These are phyloP conservation scores for Leccinum longicurvipes DNA, from an alignment of 768 basidiomycete genomes.

Conservation along the genomic window DNA sequence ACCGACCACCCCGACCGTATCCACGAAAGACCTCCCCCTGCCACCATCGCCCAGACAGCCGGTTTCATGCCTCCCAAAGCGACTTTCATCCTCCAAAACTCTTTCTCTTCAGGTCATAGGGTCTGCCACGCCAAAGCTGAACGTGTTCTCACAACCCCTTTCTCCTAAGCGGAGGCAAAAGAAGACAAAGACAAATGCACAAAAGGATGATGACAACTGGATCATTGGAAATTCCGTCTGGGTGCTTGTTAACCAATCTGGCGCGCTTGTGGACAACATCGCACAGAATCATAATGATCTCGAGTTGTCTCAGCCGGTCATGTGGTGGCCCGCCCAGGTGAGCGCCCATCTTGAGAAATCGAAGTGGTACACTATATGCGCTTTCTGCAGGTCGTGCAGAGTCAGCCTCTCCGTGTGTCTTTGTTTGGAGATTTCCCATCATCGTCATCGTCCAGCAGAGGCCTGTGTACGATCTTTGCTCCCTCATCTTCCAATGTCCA, in stretches of 20 bases:
- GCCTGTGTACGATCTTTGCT: conserved; percentile 24
- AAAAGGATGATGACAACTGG: conserved; percentile 10
- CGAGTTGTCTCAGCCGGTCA: conserved; percentile 15
- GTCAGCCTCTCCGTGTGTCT: conserved; percentile 27
- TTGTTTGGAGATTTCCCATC: conserved; percentile 32
- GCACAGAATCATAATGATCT: conserved; percentile 25
- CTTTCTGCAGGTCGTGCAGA: conserved; percentile 21
- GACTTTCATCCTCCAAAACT: conserved; percentile 8
- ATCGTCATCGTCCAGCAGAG: conserved; percentile 23
- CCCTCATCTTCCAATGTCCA: conserved; percentile 42
- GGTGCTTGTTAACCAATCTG: conserved; percentile 47
- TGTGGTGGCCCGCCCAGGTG: conserved; percentile 78
- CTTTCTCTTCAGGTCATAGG: conserved; percentile 10
- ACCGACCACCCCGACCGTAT: conserved; percentile 14
- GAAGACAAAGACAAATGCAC: conserved; percentile 3
- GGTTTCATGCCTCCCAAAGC: neutral
- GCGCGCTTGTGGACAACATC: conserved; percentile 32
- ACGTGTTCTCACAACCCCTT: conserved; percentile 18
- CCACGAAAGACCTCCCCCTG: conserved; percentile 15
- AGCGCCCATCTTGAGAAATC: conserved; percentile 8
- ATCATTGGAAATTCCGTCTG: conserved; percentile 45
- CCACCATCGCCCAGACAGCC: conserved; percentile 11
- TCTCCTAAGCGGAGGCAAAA: conserved; percentile 22
- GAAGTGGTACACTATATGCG: conserved; percentile 6
- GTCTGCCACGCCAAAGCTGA: conserved; percentile 9